A percentile compares a stretch with the other conserved stretches of the same genome.
Evolutionary conservation across 2,329 filamentous ascomycete species (phyloP).

Genomic region (Clonostachys byssicola): DNA sequence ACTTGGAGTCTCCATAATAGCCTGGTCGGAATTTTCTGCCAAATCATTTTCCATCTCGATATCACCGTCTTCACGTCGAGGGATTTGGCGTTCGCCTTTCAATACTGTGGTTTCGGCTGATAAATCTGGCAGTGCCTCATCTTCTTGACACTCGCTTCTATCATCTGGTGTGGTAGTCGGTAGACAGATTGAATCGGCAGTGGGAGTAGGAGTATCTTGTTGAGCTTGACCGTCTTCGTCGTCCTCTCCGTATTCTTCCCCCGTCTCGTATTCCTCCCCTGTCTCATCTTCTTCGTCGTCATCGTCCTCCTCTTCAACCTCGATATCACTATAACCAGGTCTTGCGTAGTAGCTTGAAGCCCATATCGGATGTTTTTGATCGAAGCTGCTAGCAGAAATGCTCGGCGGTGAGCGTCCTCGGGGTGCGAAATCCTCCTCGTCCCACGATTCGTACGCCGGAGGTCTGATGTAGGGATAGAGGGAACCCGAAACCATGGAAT

Average conservation of each 20-base stretch:
- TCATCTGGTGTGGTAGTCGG: too few relatives aligned
- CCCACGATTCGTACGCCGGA: conserved; percentile 31
- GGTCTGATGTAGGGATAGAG: conserved; percentile 27
- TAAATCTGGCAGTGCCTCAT: too few relatives aligned
- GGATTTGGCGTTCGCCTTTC: too few relatives aligned
- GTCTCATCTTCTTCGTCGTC: conserved; percentile 1
- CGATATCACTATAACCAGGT: conserved; percentile 30
- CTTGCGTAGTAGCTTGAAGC: conserved; percentile 30
- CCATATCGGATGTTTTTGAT: conserved; percentile 27
- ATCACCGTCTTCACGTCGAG: too few relatives aligned
- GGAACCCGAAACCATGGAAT: conserved; percentile 7
- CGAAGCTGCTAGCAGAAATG: conserved; percentile 38
- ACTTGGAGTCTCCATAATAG: too few relatives aligned
- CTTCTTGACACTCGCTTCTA: too few relatives aligned
- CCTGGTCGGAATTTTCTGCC: too few relatives aligned
- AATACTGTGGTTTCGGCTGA: too few relatives aligned
- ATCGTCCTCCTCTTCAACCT: conserved; percentile 10
- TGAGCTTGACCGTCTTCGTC: neutral
- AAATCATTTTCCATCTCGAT: too few relatives aligned
- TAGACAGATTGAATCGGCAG: too few relatives aligned
- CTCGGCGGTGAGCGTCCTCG: conserved; percentile 52
- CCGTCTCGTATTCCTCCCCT: neutral
- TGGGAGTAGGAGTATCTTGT: conserved; percentile 6
- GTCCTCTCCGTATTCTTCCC: too few relatives aligned
- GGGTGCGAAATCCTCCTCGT: conserved; percentile 22